phyloP scores from a whole-genome alignment of 1,139 yeast genomes.

The Diutina siamensis region DNA sequence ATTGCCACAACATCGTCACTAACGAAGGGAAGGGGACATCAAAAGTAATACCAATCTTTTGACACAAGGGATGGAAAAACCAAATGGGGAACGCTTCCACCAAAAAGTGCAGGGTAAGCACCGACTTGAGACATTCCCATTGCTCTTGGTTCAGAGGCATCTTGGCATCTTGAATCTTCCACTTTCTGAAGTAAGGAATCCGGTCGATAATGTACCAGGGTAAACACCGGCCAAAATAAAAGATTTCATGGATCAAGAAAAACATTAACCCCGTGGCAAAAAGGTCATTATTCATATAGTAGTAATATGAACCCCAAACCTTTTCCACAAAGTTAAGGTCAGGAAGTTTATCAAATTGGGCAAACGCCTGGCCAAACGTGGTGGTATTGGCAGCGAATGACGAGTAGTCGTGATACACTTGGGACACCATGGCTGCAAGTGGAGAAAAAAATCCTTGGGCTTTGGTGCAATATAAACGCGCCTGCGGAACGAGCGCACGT shows the following conservation, averaged over 20 bases:
- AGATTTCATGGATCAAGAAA: conserved; percentile 29
- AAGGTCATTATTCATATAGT: conserved; percentile 30
- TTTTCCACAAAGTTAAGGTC: conserved; percentile 21
- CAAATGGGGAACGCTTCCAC: conserved; percentile 39
- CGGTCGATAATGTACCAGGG: conserved; percentile 37
- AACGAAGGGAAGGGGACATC: conserved; percentile 30
- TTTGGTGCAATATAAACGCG: background rate
- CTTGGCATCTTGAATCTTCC: conserved; percentile 33
- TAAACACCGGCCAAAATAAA: conserved; percentile 34
- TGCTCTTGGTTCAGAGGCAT: conserved; percentile 31
- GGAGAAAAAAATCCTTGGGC: background rate
- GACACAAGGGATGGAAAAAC: conserved; percentile 36
- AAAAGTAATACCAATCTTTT: conserved; percentile 25
- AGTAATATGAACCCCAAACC: conserved; percentile 33
- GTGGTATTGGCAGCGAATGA: conserved; percentile 26
- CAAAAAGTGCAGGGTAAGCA: conserved; percentile 30
- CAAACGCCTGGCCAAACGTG: conserved; percentile 23
- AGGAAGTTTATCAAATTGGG: conserved; percentile 21
- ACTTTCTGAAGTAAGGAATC: conserved; percentile 29
- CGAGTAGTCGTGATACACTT: conserved; percentile 31
- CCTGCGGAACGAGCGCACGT: too few relatives aligned
- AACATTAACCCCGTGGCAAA: conserved; percentile 36
- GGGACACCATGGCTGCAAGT: background rate
- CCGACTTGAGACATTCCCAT: conserved; percentile 38
- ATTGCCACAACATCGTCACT: conserved; percentile 20